Evolutionary conservation across 208 protist species (phyloP), one percentile per base, ranked within the genome.

Genomic region (Willaertia magna): DNA sequence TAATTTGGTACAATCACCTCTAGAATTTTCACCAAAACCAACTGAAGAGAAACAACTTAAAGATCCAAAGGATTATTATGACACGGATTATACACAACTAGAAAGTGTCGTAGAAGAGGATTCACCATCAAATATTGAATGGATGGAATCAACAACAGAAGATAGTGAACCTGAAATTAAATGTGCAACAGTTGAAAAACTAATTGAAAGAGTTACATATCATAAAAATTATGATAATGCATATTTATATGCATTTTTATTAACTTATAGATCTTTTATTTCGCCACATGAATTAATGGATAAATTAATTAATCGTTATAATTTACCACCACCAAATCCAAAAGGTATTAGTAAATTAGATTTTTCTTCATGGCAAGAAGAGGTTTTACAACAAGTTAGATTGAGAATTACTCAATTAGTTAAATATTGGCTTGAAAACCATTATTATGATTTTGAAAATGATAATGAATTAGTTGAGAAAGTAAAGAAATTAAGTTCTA

Each of bases 391-490:
- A 40, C 20, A 78, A 42, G 34, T 74, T 18, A 48, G 83, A 59
- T 26, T 85, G 0, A 6, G 47, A 59, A 49, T 85, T 6, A 59
- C 46, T 20, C 42, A 85, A 78, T 11, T 79, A 4, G 22, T 85
- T 18, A 85, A 85, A 44, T 59, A 22, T 26, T 85, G 83, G 83
- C 30, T 85, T 40, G 83, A 85, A 52, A 85, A 85, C 43, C 74
- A 85, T 43, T 85, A 44, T 85, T 52, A 85, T 85, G 83, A 85
- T 26, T 85, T 85, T 74, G 83, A 78, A 20, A 44, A 59, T 74
- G 74, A 81, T 52, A 26, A 18, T 2, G 46, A 55, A 18, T 74
- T 85, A 22, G 42, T 85, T 48, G 46, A 51, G 18, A 48, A 55
- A 26, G 43, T 83, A 7, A 43, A 40, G n/a, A 42, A 83, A 26